Conservation (phyloP, 768 basidiomycete genomes). For the Mycena leptocephala region DNA sequence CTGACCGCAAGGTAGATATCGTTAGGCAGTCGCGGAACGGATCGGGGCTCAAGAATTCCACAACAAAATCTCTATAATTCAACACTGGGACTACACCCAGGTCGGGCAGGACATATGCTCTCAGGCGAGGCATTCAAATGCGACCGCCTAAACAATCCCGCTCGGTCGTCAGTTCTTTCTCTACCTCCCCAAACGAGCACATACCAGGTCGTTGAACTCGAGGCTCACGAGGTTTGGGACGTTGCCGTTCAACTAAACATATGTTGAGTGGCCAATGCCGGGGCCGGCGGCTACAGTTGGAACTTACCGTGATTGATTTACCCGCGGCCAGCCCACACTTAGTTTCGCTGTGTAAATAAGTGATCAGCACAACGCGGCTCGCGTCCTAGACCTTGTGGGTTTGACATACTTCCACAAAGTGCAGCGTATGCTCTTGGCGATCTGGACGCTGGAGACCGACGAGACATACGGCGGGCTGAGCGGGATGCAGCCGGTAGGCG, state of each 20-base stretch:
- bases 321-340: not conserved
- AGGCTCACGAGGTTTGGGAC: no score
- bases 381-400: not conserved
- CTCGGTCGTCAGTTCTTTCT: not conserved
- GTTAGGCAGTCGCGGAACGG: no score
- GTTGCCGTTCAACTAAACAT: no score
- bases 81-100: no score
- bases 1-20: no score
- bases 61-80: no score
- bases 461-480: not conserved
- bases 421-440: not conserved
- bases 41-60: no score
- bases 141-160: not conserved
- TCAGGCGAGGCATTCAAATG: not conserved
- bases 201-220: no score
- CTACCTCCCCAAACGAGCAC: not conserved
- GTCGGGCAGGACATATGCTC: not conserved
- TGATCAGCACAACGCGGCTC: not conserved
- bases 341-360: not conserved
- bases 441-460: constrained; percentile 6
- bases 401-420: not conserved
- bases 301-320: no score
- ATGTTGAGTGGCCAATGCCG: no score
- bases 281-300: no score
- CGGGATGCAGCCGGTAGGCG: constrained; percentile 3